These are phyloP conservation scores for Amaranthus cruentus DNA, from an alignment of 148 eudicot genomes.

Conservation along the genomic window DNA sequence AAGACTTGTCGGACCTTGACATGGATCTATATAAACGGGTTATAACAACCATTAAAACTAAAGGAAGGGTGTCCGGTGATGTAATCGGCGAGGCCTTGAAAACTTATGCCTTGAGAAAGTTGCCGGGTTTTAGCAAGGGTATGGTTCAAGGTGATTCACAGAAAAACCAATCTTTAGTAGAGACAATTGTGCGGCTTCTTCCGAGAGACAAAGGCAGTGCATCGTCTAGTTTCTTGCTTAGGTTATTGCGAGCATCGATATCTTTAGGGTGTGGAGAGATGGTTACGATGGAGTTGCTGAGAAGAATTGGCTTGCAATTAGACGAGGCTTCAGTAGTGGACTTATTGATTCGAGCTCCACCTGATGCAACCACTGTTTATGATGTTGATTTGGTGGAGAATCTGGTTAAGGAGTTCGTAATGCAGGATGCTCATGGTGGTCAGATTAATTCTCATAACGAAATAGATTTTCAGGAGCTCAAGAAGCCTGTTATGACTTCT, in stretches of 20 bases:
- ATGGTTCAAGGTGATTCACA: slow-evolving; percentile 45
- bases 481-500: slow-evolving; percentile 33
- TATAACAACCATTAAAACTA: slow-evolving; percentile 49
- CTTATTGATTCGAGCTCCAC: slow-evolving; percentile 52
- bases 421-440: slow-evolving; percentile 32
- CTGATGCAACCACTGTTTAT: slow-evolving; percentile 45
- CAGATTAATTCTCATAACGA: slow-evolving; percentile 28
- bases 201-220: slow-evolving; percentile 58
- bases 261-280: slow-evolving; percentile 59
- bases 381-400: slow-evolving; percentile 51
- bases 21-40: slow-evolving; percentile 67
- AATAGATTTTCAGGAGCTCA: slow-evolving; percentile 45
- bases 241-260: slow-evolving; percentile 51
- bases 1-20: slow-evolving; percentile 79
- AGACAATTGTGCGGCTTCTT: slow-evolving; percentile 47
- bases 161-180: slow-evolving; percentile 53
- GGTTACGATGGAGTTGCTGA: slow-evolving; percentile 41
- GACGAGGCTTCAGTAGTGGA: slow-evolving; percentile 76
- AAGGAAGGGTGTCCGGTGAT: slow-evolving; percentile 44
- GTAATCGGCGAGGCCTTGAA: slow-evolving; percentile 75
- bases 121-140: slow-evolving; percentile 63
- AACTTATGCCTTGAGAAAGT: slow-evolving; percentile 54
- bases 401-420: slow-evolving; percentile 62
- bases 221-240: slow-evolving; percentile 64
- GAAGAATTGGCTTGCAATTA: slow-evolving; percentile 60